Evolutionary conservation across 108 stramenopile genomes (phyloP), one percentile per base, ranked within the genome.

Genomic region (Cyclostephanos tholiformis): DNA sequence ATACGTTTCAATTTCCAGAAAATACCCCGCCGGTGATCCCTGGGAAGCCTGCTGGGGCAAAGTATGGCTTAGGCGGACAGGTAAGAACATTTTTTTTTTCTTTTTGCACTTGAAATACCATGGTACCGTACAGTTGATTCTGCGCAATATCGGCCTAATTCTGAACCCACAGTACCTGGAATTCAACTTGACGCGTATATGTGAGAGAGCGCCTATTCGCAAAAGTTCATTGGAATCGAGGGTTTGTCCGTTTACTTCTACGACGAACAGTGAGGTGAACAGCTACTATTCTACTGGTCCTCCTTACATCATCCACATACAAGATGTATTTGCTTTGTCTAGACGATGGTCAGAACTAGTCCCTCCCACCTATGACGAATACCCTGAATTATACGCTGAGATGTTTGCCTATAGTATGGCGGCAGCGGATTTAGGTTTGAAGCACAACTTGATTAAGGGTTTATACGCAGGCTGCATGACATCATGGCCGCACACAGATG

Each of bases 401-500:
- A 85, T 85, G 82, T 82, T 82, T 71, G 79, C 82, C 23, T 86
- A 83, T 29, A 44, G 30, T 29, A 72, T 79, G 73, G 80, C 83
- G 16, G 82, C 84, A 6, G 77, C 82, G 8, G 82, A 83, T 61
- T 52, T 83, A 38, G 38, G 53, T 16, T 63, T 83, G 63, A 77
- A 73, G 41, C 84, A 85, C 72, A 80, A 65, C 26, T 36, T 84
- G 19, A 58, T 80, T 12, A 59, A 67, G 19, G 72, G 49, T 32
- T 59, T 86, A 12, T 84, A 65, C 48, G 76, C 83, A 25, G 85
- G 85, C 11, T 86, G 85, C 61, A 86, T 86, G 85, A 80, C 83
- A 17, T 58, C 53, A 29, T 82, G 80, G 72, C 85, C 85, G 8
- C 72, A 82, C n/a, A 46, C 61, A 13, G 58, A 69, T 22, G 77